Evolutionary conservation across 129 eudicot species (phyloP), one percentile per base, ranked within the genome.

Genomic region (Artemisia tridentata): DNA sequence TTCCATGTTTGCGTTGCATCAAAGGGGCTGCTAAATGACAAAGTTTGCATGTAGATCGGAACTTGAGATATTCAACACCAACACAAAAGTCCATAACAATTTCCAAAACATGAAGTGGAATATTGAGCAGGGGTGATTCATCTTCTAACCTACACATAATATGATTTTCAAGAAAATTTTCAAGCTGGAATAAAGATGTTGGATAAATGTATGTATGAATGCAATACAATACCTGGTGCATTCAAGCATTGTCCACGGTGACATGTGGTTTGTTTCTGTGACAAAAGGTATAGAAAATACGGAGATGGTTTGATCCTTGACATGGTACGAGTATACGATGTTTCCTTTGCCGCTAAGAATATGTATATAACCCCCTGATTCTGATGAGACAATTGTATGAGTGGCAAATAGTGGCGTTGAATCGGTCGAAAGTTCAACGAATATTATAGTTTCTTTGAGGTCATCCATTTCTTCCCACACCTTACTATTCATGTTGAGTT

Each of bases 301-400:
- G 10, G 66, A 59, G 55, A 69, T 7, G 51, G 56, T 69, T 34
- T 48, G 43, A 61, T 77, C 80, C 25, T 59, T 29, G 15, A 77
- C 14, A 12, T 43, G 31, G 65, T 49, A 77, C 14, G 70, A 67
- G 53, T 58, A 41, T 69, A 53, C n/a, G 7, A 19, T 20, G 20
- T n/a, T 47, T 29, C 81, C n/a, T 0, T 18, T 27, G 3, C 19
- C 38, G 7, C 63, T 1, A 16, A 58, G 41, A 29, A 68, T 15
- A 11, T 69, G n/a, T n/a, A 69, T 48, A 41, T 54, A 77, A 69
- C 48, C 59, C 21, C 81, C 81, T 34, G n/a, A 53, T 23, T 41
- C 34, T n/a, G 55, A n/a, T 11, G 25, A 20, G 14, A 27, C 59
- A 19, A 34, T 20, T 27, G 62, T 63, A 62, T 11, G 68, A 21